Percentiles rank a stretch among this genome's conserved stretches.
These are phyloP conservation scores for Sarcodon aspratus DNA, from an alignment of 768 basidiomycete genomes.

Conservation along the genomic window DNA sequence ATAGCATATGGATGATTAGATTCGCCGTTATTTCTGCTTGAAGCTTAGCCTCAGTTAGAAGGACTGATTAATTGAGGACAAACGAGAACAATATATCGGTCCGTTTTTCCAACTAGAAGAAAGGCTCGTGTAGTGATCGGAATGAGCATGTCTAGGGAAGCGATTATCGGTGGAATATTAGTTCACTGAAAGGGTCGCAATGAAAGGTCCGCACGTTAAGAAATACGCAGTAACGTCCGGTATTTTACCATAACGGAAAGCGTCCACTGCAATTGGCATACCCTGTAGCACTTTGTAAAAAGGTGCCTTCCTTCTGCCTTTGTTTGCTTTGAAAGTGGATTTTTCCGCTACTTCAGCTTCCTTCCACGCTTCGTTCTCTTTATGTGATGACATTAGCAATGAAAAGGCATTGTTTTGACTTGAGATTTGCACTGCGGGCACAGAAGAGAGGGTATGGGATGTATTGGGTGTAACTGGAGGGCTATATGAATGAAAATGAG, in stretches of 20 bases:
- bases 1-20: slow-evolving; percentile 83
- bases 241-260: slow-evolving; percentile 88
- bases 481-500: slow-evolving; percentile 3
- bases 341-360: slow-evolving; percentile 53
- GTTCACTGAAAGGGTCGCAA: background rate
- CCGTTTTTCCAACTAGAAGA: slow-evolving; percentile 82
- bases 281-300: slow-evolving; percentile 95
- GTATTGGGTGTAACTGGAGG: slow-evolving; percentile 7
- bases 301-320: slow-evolving; percentile 64
- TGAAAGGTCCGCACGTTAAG: slow-evolving; percentile 48
- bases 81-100: slow-evolving; percentile 87
- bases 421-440: slow-evolving; percentile 7
- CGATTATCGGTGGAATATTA: background rate
- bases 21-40: slow-evolving; percentile 69
- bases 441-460: slow-evolving; percentile 11
- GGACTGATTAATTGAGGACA: slow-evolving; percentile 2
- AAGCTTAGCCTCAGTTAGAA: background rate
- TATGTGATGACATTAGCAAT: slow-evolving; percentile 80
- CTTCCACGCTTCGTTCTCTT: slow-evolving; percentile 78
- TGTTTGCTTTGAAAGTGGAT: slow-evolving; percentile 34
- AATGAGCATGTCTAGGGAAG: slow-evolving; percentile 77
- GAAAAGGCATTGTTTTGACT: slow-evolving; percentile 41
- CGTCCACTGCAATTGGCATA: slow-evolving; percentile 97
- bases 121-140: slow-evolving; percentile 92
- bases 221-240: slow-evolving; percentile 88